phyloP scores from a whole-genome alignment of 345 rosid species.

The Geranium rotundifolium region DNA sequence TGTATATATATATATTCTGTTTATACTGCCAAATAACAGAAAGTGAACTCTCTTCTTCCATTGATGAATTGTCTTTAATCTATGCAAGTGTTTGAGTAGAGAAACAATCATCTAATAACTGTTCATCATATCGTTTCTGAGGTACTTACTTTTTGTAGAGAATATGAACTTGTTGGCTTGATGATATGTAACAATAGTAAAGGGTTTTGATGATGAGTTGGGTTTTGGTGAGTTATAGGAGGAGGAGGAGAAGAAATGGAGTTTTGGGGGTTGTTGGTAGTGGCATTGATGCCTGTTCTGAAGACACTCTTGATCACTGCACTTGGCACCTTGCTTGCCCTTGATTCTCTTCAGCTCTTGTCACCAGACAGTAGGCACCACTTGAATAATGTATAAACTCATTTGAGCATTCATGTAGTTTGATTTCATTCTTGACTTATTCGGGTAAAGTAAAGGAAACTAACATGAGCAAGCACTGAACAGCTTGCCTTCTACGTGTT shows the following conservation, averaged over 20 bases:
- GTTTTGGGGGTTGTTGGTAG: constrained; percentile 13
- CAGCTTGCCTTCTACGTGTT: constrained; percentile 32
- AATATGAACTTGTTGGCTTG: too few species aligned
- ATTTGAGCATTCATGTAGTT: background rate
- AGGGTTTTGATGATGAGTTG: too few species aligned
- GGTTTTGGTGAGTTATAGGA: too few species aligned
- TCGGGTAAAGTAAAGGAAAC: too few species aligned
- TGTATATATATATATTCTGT: too few species aligned
- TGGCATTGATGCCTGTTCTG: constrained; percentile 27
- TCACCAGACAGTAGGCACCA: constrained; percentile 22
- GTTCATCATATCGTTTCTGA: background rate
- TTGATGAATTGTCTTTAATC: too few species aligned
- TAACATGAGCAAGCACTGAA: background rate
- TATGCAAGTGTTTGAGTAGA: too few species aligned
- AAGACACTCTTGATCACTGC: constrained; percentile 29
- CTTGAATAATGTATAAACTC: constrained; percentile 18
- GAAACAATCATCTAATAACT: too few species aligned
- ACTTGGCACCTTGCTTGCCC: constrained; percentile 28
- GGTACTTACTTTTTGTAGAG: background rate
- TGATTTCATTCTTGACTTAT: background rate
- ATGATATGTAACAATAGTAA: too few species aligned
- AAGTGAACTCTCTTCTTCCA: too few species aligned
- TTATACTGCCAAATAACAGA: too few species aligned
- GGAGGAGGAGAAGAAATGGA: constrained; percentile 14
- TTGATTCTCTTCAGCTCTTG: constrained; percentile 15